Evolutionary conservation across 768 basidiomycete genomes (phyloP).

Genomic region (Sarcomyxa edulis): DNA sequence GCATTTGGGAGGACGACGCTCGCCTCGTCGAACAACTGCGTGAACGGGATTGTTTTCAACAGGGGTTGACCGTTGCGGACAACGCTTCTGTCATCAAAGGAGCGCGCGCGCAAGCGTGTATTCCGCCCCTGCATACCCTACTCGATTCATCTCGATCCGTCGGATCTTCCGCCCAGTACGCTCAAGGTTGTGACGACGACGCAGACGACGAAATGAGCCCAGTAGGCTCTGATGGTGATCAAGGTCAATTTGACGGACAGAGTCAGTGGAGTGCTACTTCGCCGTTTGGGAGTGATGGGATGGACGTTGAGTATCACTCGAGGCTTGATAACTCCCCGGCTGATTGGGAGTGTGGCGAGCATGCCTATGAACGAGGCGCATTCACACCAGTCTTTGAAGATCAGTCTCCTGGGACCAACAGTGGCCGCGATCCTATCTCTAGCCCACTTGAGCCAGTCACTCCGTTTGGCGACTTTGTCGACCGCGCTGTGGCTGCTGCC

Average conservation of each 20-base stretch:
- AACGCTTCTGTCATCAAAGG: constrained; percentile 85
- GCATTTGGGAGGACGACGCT: constrained; percentile 58
- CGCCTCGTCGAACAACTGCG: constrained; percentile 19
- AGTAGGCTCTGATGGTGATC: constrained; percentile 29
- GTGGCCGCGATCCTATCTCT: constrained; percentile 47
- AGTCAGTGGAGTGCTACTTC: constrained; percentile 31
- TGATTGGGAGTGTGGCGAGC: no score
- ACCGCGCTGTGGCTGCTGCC: constrained; percentile 57
- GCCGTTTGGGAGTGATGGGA: constrained; percentile 17
- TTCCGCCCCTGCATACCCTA: constrained; percentile 61
- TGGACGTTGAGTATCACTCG: constrained; percentile 22
- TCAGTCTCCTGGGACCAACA: constrained; percentile 49
- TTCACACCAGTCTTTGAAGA: constrained; percentile 66
- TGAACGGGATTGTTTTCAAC: constrained; percentile 53
- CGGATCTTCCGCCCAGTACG: constrained; percentile 7
- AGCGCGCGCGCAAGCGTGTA: constrained; percentile 76
- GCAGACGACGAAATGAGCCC: constrained; percentile 42
- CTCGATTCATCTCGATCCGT: constrained; percentile 14
- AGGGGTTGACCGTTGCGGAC: constrained; percentile 72
- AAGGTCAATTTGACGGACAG: constrained; percentile 26
- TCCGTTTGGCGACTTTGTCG: constrained; percentile 72
- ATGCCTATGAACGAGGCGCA: constrained; percentile 33
- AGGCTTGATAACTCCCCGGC: no score
- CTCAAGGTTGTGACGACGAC: constrained; percentile 23
- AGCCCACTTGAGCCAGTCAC: constrained; percentile 74